A percentile compares a stretch with the other conserved stretches of the same genome.
phyloP scores from a whole-genome alignment of 208 protist species.

The Wallacemonas sp. region DNA sequence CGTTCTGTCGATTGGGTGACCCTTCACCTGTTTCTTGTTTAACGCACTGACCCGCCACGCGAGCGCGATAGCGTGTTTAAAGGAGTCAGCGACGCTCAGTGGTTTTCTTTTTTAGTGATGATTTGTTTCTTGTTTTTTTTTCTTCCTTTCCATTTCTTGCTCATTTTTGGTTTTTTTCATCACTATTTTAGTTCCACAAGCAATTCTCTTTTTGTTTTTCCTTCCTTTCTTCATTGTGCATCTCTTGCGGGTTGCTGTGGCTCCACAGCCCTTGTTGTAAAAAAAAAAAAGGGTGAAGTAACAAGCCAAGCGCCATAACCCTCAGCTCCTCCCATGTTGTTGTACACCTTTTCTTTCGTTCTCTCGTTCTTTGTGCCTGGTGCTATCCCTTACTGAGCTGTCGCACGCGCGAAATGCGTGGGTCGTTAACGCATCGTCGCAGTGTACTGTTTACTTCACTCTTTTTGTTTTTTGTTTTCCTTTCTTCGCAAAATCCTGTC shows the following conservation, averaged over 20 bases:
- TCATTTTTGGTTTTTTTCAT: neutral
- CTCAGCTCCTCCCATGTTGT: too few species aligned
- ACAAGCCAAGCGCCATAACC: too few species aligned
- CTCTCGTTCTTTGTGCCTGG: constrained; percentile 14
- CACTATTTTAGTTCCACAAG: neutral
- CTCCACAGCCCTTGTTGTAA: too few species aligned
- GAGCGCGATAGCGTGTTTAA: too few species aligned
- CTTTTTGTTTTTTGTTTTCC: neutral
- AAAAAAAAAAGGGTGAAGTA: too few species aligned
- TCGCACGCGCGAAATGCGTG: too few species aligned
- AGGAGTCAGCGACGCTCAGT: too few species aligned
- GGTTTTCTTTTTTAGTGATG: constrained; percentile 1
- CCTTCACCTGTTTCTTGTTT: too few species aligned
- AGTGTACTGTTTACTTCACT: neutral
- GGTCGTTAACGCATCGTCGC: neutral
- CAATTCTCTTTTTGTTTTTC: constrained; percentile 6
- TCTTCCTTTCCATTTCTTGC: neutral
- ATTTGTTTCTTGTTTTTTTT: neutral
- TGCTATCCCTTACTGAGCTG: neutral
- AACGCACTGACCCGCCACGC: too few species aligned
- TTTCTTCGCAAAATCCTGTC: neutral
- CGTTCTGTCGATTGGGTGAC: too few species aligned
- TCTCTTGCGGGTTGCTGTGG: too few species aligned
- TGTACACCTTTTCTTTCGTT: too few species aligned
- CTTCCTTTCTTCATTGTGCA: constrained; percentile 8